Conservation (phyloP, 208 protist genomes). For the Vickermania spadyakhi region DNA sequence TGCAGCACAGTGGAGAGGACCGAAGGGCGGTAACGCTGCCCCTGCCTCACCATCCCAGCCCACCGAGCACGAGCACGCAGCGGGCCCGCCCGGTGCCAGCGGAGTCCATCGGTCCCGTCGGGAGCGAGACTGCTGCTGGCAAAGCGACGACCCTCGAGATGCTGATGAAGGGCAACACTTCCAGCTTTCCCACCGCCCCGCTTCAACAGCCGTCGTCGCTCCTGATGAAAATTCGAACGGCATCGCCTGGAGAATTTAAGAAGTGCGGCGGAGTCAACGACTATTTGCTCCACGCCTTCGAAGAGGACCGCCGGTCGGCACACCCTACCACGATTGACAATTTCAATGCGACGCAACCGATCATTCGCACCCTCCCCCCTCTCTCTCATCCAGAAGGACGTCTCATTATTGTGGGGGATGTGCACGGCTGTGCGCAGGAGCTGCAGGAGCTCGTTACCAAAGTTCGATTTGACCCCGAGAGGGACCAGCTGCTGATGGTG, state of each 20-base stretch:
- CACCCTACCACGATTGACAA: slow-evolving; percentile 35
- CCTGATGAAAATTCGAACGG: not conserved
- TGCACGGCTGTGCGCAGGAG: slow-evolving; percentile 84
- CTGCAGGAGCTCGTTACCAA: slow-evolving; percentile 69
- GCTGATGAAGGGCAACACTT: too few species aligned
- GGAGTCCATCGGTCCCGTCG: too few species aligned
- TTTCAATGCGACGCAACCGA: slow-evolving; percentile 31
- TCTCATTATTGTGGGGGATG: slow-evolving; percentile 84
- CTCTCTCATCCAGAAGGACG: slow-evolving; percentile 25
- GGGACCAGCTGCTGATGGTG: slow-evolving; percentile 71
- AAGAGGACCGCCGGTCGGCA: not conserved
- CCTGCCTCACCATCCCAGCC: too few species aligned
- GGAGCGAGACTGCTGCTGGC: too few species aligned
- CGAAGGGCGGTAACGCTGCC: too few species aligned
- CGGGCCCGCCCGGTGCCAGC: too few species aligned
- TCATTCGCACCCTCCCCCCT: slow-evolving; percentile 50
- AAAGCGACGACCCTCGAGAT: too few species aligned
- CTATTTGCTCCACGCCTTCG: not conserved
- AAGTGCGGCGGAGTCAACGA: not conserved
- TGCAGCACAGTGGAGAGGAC: too few species aligned
- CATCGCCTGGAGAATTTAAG: not conserved
- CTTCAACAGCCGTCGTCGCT: too few species aligned
- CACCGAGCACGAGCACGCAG: too few species aligned
- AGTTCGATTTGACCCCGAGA: slow-evolving; percentile 61
- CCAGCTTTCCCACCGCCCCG: too few species aligned